Evolutionary conservation across 202 grass and related monocot genomes (phyloP).

Genomic region (Eragrostis tef): DNA sequence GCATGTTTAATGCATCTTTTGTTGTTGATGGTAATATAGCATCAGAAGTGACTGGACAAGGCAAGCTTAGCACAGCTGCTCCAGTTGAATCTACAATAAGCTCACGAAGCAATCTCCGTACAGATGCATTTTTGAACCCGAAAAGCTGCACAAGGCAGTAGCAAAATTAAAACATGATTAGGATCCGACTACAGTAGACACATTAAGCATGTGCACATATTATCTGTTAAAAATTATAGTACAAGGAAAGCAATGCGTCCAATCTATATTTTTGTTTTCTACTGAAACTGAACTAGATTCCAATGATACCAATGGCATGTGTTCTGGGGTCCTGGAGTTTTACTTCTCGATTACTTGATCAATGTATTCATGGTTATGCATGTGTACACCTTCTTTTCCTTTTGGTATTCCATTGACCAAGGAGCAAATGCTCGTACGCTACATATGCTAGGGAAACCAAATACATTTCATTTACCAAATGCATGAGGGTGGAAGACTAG

Average conservation of each 20-base stretch:
- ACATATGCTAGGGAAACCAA: neutral
- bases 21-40: slow-evolving; percentile 37
- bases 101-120: slow-evolving; percentile 87
- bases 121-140: slow-evolving; percentile 81
- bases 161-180: slow-evolving; percentile 10
- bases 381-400: neutral
- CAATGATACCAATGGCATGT: neutral
- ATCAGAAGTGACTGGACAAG: slow-evolving; percentile 42
- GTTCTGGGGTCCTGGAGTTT: neutral
- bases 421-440: neutral
- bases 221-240: slow-evolving; percentile 1
- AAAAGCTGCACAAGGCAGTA: slow-evolving; percentile 68
- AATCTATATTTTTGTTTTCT: neutral
- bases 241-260: slow-evolving; percentile 20
- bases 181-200: slow-evolving; percentile 28
- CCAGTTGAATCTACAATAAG: slow-evolving; percentile 65
- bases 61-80: slow-evolving; percentile 47
- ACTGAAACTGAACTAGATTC: slow-evolving; percentile 14
- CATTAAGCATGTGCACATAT: neutral
- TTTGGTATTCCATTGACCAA: neutral
- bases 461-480: neutral
- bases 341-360: neutral
- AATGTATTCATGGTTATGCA: slow-evolving; percentile 7
- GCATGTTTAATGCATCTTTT: slow-evolving; percentile 19
- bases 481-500: neutral